phyloP scores from a whole-genome alignment of 1,139 yeast species.

The Saccharomyces hybrid region DNA sequence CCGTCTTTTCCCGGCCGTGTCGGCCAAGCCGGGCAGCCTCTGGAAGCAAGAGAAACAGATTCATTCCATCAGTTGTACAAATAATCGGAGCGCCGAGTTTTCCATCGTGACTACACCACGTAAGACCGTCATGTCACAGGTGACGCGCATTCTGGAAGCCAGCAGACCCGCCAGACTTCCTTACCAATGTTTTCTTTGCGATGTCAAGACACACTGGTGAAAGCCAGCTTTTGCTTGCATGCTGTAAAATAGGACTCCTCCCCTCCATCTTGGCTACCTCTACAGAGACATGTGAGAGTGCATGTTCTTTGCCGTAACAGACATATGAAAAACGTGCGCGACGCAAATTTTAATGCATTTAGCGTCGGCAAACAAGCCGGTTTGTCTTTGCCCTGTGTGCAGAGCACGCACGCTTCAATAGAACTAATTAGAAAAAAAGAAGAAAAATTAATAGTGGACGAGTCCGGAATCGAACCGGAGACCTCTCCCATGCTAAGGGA shows the following conservation, averaged over 20 bases:
- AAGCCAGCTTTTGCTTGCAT: no score
- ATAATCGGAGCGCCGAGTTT: neutral
- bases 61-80: neutral
- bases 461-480: constrained; percentile 76
- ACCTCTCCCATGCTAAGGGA: constrained; percentile 46
- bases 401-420: neutral
- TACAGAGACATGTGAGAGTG: neutral
- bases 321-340: neutral
- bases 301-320: neutral
- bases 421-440: neutral
- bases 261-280: neutral
- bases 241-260: neutral
- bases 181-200: no score
- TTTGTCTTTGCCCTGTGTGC: no score
- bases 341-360: neutral
- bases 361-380: neutral
- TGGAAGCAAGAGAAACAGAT: neutral
- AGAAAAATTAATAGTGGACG: constrained; percentile 44
- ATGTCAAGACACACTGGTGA: no score
- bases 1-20: neutral
- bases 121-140: neutral
- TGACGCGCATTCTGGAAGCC: neutral
- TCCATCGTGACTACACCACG: neutral
- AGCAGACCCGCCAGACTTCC: neutral
- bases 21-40: neutral